Conservation (phyloP, 306 rosid species). For the Bauhinia variegata region DNA sequence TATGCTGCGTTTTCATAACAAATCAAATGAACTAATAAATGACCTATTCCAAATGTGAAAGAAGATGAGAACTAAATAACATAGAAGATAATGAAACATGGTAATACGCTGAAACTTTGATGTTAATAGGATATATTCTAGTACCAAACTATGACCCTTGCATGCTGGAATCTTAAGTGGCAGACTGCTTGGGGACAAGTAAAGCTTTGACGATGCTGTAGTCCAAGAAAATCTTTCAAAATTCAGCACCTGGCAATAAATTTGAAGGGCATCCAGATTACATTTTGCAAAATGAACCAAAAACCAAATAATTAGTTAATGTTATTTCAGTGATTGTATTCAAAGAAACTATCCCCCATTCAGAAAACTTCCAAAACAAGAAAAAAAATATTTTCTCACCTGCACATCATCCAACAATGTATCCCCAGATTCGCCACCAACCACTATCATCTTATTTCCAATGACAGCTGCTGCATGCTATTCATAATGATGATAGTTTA, state of each 20-base stretch:
- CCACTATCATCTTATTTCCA: conserved; percentile 92
- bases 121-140: conserved; percentile 4
- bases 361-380: conserved; percentile 24
- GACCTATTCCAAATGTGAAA: neutral
- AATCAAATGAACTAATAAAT: too few species aligned
- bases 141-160: conserved; percentile 92
- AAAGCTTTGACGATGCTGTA: conserved; percentile 76
- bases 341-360: conserved; percentile 27
- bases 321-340: neutral
- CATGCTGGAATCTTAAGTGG: conserved; percentile 91
- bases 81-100: conserved; percentile 4
- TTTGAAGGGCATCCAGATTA: conserved; percentile 2
- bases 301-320: conserved; percentile 14
- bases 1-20: too few species aligned
- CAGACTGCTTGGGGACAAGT: conserved; percentile 88
- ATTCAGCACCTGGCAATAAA: conserved; percentile 70
- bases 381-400: conserved; percentile 47
- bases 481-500: conserved; percentile 21
- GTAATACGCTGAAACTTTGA: neutral
- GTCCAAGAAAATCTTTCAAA: conserved; percentile 85
- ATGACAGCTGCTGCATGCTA: conserved; percentile 89
- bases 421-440: conserved; percentile 83
- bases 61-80: neutral
- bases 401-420: conserved; percentile 85
- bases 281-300: conserved; percentile 1